These are phyloP conservation scores for Pythium scleroteichum DNA, from an alignment of 352 stramenopile species.

Conservation along the genomic window DNA sequence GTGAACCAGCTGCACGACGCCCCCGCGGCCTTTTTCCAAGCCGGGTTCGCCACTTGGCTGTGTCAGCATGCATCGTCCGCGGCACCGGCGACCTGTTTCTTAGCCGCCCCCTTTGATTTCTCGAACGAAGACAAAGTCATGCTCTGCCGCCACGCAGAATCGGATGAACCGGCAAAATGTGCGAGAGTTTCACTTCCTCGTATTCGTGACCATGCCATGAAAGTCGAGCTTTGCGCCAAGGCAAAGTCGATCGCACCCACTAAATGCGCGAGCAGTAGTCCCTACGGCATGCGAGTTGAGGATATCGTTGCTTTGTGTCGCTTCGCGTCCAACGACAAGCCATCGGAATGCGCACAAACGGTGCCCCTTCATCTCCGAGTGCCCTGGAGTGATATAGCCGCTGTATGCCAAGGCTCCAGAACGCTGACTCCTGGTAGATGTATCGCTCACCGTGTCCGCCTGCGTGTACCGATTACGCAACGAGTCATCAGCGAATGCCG, in stretches of 20 bases:
- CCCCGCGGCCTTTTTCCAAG: not conserved
- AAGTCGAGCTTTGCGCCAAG: constrained; percentile 15
- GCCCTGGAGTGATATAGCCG: constrained; percentile 31
- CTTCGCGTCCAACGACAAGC: constrained; percentile 27
- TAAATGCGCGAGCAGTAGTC: constrained; percentile 28
- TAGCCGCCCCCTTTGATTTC: constrained; percentile 33
- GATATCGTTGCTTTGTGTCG: constrained; percentile 46
- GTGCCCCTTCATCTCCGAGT: constrained; percentile 32
- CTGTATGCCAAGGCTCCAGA: constrained; percentile 35
- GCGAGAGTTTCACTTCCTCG: constrained; percentile 24
- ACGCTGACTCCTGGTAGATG: constrained; percentile 48
- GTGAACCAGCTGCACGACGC: constrained; percentile 22
- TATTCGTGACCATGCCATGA: not conserved
- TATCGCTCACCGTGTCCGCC: constrained; percentile 37
- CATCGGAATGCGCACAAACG: constrained; percentile 42
- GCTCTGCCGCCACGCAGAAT: constrained; percentile 42
- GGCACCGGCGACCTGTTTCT: constrained; percentile 34
- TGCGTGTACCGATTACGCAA: constrained; percentile 22
- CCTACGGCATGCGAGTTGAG: constrained; percentile 40
- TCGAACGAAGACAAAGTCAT: constrained; percentile 36
- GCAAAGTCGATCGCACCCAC: constrained; percentile 4
- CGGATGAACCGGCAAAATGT: constrained; percentile 38
- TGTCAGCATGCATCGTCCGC: constrained; percentile 11
- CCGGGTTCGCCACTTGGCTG: constrained; percentile 5
- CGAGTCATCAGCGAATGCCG: constrained; percentile 39